These are phyloP conservation scores for Immersiella caudata DNA, from an alignment of 495 filamentous ascomycete species.

Conservation along the genomic window DNA sequence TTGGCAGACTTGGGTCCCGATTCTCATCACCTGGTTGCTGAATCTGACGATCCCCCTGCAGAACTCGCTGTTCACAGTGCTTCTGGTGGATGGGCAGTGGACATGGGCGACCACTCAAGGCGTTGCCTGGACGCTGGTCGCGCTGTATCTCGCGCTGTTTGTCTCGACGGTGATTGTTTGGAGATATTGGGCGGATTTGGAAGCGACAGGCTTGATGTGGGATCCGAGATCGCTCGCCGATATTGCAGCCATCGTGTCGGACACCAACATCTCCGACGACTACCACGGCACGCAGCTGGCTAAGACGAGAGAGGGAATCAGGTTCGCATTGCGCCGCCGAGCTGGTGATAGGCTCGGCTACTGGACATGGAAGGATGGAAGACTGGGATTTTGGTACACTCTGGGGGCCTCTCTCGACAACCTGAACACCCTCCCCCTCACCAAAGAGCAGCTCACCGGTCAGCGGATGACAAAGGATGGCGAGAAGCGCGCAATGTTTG, in stretches of 20 bases:
- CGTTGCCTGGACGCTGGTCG: constrained; percentile 77
- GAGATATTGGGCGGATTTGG: constrained; percentile 50
- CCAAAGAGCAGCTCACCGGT: constrained; percentile 32
- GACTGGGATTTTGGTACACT: constrained; percentile 46
- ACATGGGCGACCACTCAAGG: constrained; percentile 76
- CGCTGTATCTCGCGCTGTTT: constrained; percentile 67
- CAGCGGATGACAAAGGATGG: constrained; percentile 47
- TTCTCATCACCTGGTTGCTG: constrained; percentile 48
- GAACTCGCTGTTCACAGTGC: constrained; percentile 52
- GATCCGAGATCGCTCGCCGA: constrained; percentile 81
- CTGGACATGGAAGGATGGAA: constrained; percentile 65
- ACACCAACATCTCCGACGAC: constrained; percentile 74
- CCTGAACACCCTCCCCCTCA: constrained; percentile 26
- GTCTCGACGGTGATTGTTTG: constrained; percentile 59
- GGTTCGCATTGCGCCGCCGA: constrained; percentile 47
- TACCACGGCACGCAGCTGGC: constrained; percentile 60
- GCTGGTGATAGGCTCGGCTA: constrained; percentile 74
- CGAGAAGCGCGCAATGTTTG: constrained; percentile 23
- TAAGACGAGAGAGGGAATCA: constrained; percentile 56
- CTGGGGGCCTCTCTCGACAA: constrained; percentile 45
- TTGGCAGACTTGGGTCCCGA: constrained; percentile 50
- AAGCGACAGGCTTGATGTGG: constrained; percentile 78
- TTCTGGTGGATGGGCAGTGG: constrained; percentile 57
- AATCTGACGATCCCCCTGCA: constrained; percentile 52
- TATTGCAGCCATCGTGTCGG: constrained; percentile 70